These are phyloP conservation scores for Crocinoboletus sp. DNA, from an alignment of 1,284 basidiomycete genomes.

Conservation along the genomic window DNA sequence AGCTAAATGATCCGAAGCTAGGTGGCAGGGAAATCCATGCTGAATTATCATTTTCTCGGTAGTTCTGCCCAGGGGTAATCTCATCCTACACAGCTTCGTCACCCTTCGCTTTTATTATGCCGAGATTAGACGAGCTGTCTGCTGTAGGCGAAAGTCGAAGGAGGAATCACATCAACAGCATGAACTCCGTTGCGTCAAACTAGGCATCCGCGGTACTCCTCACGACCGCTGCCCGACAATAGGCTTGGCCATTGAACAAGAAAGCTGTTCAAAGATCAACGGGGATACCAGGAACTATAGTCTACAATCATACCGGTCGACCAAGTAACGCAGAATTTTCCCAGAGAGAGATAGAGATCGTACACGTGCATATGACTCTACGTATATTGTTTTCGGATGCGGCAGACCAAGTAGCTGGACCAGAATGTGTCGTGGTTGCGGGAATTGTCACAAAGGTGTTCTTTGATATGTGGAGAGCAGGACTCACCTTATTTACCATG, in stretches of 20 bases:
- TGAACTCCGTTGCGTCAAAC: conserved; percentile 39
- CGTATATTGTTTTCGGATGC: conserved; percentile 78
- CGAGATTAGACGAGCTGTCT: no score
- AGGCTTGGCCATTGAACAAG: conserved; percentile 83
- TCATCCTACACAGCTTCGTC: no score
- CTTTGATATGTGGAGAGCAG: conserved; percentile 1
- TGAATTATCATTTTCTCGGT: no score
- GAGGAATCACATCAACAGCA: no score
- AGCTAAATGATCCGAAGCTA: no score
- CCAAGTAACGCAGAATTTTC: conserved; percentile 73
- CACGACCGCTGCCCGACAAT: conserved; percentile 37
- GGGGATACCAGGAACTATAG: background rate
- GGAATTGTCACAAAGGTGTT: background rate
- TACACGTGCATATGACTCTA: conserved; percentile 95
- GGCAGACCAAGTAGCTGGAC: conserved; percentile 69
- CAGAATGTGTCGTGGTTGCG: conserved; percentile 5
- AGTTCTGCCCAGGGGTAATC: no score
- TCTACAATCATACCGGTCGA: conserved; percentile 61
- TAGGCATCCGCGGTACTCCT: conserved; percentile 59
- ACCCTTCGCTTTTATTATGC: no score
- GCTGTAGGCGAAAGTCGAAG: no score
- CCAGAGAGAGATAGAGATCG: conserved; percentile 80
- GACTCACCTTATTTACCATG: conserved; percentile 72
- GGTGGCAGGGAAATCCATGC: no score
- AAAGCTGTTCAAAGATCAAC: conserved; percentile 47